A percentile compares a stretch with the other conserved stretches of the same genome.
phyloP scores from a whole-genome alignment of 2,329 filamentous ascomycete genomes.

The Graphium sp. region DNA sequence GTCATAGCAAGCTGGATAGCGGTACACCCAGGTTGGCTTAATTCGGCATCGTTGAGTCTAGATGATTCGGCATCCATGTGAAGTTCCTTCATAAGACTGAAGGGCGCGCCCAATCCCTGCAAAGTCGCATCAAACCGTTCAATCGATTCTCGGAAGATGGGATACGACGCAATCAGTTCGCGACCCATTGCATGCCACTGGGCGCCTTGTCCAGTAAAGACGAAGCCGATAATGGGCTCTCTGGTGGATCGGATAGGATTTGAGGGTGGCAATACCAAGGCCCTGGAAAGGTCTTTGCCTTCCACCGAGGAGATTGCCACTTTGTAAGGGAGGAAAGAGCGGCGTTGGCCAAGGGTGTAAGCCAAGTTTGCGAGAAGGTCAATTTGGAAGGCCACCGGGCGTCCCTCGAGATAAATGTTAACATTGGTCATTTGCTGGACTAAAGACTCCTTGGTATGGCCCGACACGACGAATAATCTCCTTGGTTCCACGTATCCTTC shows the following conservation, averaged over 20 bases:
- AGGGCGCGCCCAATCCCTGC: constrained; percentile 15
- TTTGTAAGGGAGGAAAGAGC: not conserved
- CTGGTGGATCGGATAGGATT: not conserved
- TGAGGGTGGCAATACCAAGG: not conserved
- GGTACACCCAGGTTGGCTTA: constrained; percentile 25
- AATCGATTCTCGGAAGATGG: too few relatives aligned
- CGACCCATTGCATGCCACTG: constrained; percentile 18
- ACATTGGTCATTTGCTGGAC: not conserved
- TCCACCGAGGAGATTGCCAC: not conserved
- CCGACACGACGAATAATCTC: too few relatives aligned
- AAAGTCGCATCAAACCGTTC: constrained; percentile 13
- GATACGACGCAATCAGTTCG: too few relatives aligned
- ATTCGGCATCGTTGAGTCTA: constrained; percentile 17
- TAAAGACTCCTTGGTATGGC: constrained; percentile 1
- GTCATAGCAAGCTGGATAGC: constrained; percentile 29
- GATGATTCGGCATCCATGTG: constrained; percentile 15
- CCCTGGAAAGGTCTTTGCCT: not conserved
- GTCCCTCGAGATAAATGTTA: constrained; percentile 1
- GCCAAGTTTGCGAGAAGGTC: not conserved
- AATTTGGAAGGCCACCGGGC: not conserved
- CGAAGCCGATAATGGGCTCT: constrained; percentile 8
- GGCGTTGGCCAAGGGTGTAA: not conserved
- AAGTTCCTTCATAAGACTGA: constrained; percentile 20
- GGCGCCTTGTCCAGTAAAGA: constrained; percentile 20
- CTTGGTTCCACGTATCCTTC: constrained; percentile 4